Base-by-base conservation (phyloP, 1,284 basidiomycete genomes). In the Apiotrichum akiyoshidainum region DNA sequence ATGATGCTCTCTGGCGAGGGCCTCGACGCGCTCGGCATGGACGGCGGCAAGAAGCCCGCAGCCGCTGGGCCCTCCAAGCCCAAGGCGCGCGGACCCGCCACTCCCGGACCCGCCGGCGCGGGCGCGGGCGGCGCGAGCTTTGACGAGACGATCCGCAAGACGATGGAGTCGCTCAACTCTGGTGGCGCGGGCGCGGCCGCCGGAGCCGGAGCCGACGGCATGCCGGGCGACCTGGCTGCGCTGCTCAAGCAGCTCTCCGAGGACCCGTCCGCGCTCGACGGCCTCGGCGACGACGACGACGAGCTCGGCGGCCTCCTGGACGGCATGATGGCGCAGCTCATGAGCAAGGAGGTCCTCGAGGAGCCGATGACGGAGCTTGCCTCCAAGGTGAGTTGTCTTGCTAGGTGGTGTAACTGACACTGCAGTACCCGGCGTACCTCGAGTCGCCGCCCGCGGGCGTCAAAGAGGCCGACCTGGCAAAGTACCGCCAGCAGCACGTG, bases 341-440 rank as follows among this genome's bases (percentile, higher is more conserved):
- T 99, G 90, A 87, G 86, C 75, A 93, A 92, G 73, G 92, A 98
- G 2, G 84, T 98, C 12, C 79, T 96, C 19, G 91, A 97, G 69
- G 93, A 96, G 65, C 94, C 95, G 0, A 78, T 98, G 68, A 89
- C 89, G 67, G 95, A 98, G 72, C 80, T 99, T 35, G 82, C 85
- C 17, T 85, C 88, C 17, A 92, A 93, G 79, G 93, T 90, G 66
- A 55, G 77, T 66, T 19, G 19, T 10, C 11, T 76, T 12, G 17
- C 19, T 47, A 14, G 46, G 5, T 13, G 10, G 35, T n/a, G n/a
- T 1, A 26, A 17, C 59, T 61, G 42, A 53, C 55, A 42, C n/a
- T n/a, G 22, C 70, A 93, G 90, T 95, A 93, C 81, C 92, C 93
- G 0, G 78, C 71, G 19, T 96, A 93, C 78, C 83, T 97, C 48